These are phyloP conservation scores for Nicotiana knightiana DNA, from an alignment of 257 asterid genomes.

Conservation along the genomic window DNA sequence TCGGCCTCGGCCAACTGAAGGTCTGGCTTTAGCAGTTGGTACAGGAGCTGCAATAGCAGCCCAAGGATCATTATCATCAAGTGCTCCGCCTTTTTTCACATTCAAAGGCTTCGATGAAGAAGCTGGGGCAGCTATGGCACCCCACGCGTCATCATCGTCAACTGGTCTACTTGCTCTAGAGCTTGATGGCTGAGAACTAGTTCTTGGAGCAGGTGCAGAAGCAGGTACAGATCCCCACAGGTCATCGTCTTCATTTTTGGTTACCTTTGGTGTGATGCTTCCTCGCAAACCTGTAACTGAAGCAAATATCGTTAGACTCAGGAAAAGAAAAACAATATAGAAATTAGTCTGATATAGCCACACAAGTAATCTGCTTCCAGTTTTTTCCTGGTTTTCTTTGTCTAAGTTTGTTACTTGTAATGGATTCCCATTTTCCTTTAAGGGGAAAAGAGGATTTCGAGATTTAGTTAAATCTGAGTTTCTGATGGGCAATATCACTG, in stretches of 20 bases:
- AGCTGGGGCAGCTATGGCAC: slow-evolving; percentile 42
- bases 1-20: slow-evolving; percentile 62
- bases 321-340: neutral
- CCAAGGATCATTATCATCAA: slow-evolving; percentile 43
- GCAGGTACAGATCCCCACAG: slow-evolving; percentile 52
- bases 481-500: neutral
- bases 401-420: neutral
- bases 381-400: neutral
- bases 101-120: slow-evolving; percentile 34
- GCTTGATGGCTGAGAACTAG: slow-evolving; percentile 25
- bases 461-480: neutral
- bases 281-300: slow-evolving; percentile 60
- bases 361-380: neutral
- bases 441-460: neutral
- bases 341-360: neutral
- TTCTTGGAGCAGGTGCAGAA: slow-evolving; percentile 34
- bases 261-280: slow-evolving; percentile 34
- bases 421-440: neutral
- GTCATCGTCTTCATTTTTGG: slow-evolving; percentile 47
- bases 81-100: slow-evolving; percentile 2
- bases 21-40: slow-evolving; percentile 64
- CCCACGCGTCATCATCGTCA: slow-evolving; percentile 60
- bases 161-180: slow-evolving; percentile 27
- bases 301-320: slow-evolving; percentile 15
- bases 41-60: slow-evolving; percentile 55